Evolutionary conservation across 2,329 filamentous ascomycete genomes (phyloP), one percentile per base, ranked within the genome.

Genomic region (Boeremia lycopersici): DNA sequence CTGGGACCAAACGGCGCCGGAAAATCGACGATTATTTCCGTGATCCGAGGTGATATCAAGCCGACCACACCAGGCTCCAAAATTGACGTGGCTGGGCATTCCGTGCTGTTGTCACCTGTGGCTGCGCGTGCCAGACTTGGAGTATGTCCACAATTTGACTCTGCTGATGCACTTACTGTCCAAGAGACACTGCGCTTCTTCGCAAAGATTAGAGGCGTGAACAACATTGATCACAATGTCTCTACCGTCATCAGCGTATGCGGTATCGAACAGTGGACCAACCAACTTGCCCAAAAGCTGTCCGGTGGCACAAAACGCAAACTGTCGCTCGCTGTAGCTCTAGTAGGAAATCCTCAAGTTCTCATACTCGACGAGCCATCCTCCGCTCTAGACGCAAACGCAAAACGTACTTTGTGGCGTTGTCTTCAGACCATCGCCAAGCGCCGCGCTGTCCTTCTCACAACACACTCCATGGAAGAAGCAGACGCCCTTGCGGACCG

Each of bases 261-360:
- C 2, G 91, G 92, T 0, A 80, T 97, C 1, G 76, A 81, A 9
- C 79, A 82, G 0, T 96, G 91, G 76, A 79, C 83, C 1, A 79
- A 85, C 9, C 84, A 90, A 25, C 90, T 93, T 83, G 92, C 90
- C 0, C 81, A 84, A 47, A 88, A 88, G 34, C 82, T 96, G 0
- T 93, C 89, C 0, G 93, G 93, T 6, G 93, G 93, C 36, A 96
- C 96, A 76, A 95, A 95, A 77, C 83, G 93, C 15, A 96, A 96
- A 75, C 80, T 97, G 2, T 90, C 86, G n/a, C 82, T 96, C 0
- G 92, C 89, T 2, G 95, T 97, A 48, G 92, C 93, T 0, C 77
- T 97, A 0, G 96, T 96, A 81, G 93, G 93, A 3, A 96, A 96
- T 65, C 93, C 92, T 0, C 85, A 87, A 0, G 91, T 96, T 0